phyloP scores from a whole-genome alignment of 805 yeast genomes.

The Candida sonorensis region DNA sequence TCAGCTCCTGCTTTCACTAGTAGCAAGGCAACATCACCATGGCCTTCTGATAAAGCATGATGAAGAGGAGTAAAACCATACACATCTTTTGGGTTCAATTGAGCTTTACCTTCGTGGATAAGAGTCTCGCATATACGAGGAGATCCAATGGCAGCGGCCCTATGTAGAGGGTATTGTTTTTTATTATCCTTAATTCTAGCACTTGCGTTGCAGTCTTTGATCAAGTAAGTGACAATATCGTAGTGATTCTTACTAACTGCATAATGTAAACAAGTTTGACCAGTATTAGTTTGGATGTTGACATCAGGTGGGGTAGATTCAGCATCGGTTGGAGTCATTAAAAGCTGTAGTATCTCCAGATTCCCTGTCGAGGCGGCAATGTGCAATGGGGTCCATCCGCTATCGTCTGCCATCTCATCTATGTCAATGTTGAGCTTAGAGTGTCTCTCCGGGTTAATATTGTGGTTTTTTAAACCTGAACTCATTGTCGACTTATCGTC shows the following conservation, averaged over 20 bases:
- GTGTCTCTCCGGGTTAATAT: too few species aligned
- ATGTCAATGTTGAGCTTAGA: constrained; percentile 41
- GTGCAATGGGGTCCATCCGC: constrained; percentile 89
- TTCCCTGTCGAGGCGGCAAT: constrained; percentile 75
- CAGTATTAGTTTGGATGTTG: constrained; percentile 51
- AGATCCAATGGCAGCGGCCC: constrained; percentile 80
- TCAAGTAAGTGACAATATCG: constrained; percentile 45
- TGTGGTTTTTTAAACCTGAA: background rate
- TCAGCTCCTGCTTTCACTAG: constrained; percentile 69
- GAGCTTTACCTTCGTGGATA: constrained; percentile 45
- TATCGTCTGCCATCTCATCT: constrained; percentile 61
- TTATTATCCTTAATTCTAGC: constrained; percentile 60
- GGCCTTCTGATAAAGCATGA: constrained; percentile 88
- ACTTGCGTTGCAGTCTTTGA: constrained; percentile 50
- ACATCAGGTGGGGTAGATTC: constrained; percentile 54
- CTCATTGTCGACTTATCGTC: background rate
- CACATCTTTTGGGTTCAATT: constrained; percentile 60
- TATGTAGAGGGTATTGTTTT: constrained; percentile 62
- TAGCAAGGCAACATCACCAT: constrained; percentile 63
- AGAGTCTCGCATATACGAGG: constrained; percentile 48
- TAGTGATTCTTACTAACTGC: constrained; percentile 67
- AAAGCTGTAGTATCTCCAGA: constrained; percentile 38
- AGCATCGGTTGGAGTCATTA: constrained; percentile 39
- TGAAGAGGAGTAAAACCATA: constrained; percentile 84
- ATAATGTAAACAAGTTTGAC: constrained; percentile 68